Conservation (phyloP, 495 filamentous ascomycete species). For the Penicillium atrosanguineum region DNA sequence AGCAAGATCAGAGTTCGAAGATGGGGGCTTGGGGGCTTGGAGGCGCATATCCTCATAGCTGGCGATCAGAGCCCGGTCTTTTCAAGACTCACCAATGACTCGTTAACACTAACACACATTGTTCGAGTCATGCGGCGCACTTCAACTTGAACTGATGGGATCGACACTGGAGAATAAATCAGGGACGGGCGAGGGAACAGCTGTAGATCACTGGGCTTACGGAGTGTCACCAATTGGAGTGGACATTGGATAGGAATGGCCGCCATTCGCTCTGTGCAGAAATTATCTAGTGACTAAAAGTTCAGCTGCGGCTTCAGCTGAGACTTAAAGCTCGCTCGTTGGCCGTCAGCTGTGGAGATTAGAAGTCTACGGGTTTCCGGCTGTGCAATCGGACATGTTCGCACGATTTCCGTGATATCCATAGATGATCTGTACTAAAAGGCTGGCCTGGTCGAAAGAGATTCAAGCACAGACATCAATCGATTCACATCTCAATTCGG, state of each 20-base stretch:
- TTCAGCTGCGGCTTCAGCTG: neutral
- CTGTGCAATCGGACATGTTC: neutral
- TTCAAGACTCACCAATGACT: neutral
- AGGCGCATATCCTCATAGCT: neutral
- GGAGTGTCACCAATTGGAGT: no score
- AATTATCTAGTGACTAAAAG: neutral
- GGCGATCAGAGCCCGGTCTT: neutral
- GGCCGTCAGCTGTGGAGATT: neutral
- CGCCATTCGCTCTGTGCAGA: neutral
- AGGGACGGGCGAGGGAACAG: neutral
- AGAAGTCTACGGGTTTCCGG: neutral
- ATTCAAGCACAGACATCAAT: neutral
- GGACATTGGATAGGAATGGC: neutral
- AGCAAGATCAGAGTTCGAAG: neutral
- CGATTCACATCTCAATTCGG: conserved; percentile 2
- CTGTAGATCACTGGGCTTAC: neutral
- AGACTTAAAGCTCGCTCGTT: neutral
- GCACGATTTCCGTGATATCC: neutral
- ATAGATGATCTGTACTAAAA: neutral
- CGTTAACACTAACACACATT: neutral
- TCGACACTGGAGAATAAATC: neutral
- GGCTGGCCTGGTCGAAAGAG: neutral
- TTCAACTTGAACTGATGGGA: neutral
- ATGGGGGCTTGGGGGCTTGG: neutral
- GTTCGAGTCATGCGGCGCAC: neutral